Evolutionary conservation across 2,329 filamentous ascomycete species (phyloP), one percentile per base, ranked within the genome.

Genomic region (Colletotrichum eremochloae): DNA sequence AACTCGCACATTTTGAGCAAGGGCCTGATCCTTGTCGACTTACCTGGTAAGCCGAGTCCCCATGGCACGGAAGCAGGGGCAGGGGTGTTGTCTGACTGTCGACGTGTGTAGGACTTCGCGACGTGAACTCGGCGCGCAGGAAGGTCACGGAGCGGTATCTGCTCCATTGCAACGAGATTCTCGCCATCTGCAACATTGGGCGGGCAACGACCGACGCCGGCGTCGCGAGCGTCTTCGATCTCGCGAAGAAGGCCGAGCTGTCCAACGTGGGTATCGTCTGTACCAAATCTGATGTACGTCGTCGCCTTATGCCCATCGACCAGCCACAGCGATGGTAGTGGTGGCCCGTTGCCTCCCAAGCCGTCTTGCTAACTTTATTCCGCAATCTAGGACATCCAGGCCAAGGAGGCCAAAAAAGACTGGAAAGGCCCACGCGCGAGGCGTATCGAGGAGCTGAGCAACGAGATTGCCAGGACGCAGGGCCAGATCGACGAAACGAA

Each of bases 11-110:
- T 87, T 24, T 75, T 88, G 11, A 85, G 84, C 68, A 84, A 82
- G 65, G 86, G 86, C 0, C 79, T 87, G 1, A 76, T 87, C 5
- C 79, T 88, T 8, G 85, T 85, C 0, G 86, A 88, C 69, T 80
- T 88, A 24, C 85, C 86, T 36, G 85, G 84, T 85, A 79, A 31
- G 76, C 73, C 14, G 1, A 24, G 44, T n/a, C 20, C n/a, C 50
- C 48, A n/a, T 1, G 18, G 40, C 1, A 1, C 15, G 2, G 14
- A 8, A 24, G 18, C 15, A 14, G 36, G 14, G 6, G 20, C 14
- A 20, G n/a, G 6, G 12, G 1, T 44, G 0, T 36, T 44, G 31
- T 44, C 40, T 60, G 2, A 33, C 18, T 2, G 3, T 18, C 58
- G 11, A 20, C n/a, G 4, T 48, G 24, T 48, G 24, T 48, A 85